Evolutionary conservation across 139 green algal species (phyloP).

Genomic region (Micractinium conductrix): DNA sequence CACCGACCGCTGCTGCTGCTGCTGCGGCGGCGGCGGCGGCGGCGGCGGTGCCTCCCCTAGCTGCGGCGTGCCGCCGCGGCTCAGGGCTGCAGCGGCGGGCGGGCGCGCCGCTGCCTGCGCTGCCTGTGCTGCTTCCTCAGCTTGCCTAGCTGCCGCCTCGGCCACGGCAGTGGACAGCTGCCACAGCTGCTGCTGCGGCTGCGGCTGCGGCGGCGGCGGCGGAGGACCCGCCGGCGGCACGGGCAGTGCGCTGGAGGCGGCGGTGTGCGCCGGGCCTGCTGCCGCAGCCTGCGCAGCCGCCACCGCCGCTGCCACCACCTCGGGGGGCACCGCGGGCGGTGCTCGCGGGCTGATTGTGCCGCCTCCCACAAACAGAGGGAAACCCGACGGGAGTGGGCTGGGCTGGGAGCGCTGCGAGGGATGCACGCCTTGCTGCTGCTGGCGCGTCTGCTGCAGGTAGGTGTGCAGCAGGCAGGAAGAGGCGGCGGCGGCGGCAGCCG

Average conservation of each 20-base stretch:
- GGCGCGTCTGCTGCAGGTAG: neutral
- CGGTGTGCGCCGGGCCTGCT: neutral
- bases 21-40: neutral
- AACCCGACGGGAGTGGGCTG: no score
- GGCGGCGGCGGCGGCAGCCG: neutral
- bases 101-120: neutral
- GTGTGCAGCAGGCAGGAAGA: neutral
- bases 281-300: neutral
- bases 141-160: neutral
- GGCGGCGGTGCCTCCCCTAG: neutral
- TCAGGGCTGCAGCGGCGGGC: neutral
- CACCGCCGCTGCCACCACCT: neutral
- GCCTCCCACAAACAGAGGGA: conserved; percentile 12
- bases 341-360: conserved; percentile 14
- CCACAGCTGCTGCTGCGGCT: neutral
- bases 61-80: neutral
- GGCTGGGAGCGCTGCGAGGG: neutral
- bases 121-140: neutral
- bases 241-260: neutral
- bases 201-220: neutral
- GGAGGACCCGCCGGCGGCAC: neutral
- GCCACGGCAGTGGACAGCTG: neutral
- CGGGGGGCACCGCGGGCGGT: neutral
- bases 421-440: conserved; percentile 5
- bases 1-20: neutral